A percentile compares a stretch with the other conserved stretches of the same genome.
phyloP scores from a whole-genome alignment of 108 stramenopile species.

The Mediolabrus comicus region DNA sequence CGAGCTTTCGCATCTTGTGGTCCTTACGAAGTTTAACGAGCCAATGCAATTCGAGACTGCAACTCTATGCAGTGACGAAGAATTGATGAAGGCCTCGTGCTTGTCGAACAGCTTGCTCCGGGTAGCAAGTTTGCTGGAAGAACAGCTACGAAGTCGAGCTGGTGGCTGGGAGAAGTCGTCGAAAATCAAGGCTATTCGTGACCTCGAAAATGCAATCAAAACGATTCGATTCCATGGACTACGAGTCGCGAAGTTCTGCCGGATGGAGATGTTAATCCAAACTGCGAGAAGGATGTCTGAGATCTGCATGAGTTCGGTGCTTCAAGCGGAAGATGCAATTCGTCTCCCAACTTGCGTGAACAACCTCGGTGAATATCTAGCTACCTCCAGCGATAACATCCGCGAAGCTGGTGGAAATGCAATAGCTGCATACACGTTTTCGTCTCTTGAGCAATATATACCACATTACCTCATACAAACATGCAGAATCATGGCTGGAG shows the following conservation, averaged over 20 bases:
- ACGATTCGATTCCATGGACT: constrained; percentile 74
- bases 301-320: constrained; percentile 76
- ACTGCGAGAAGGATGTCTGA: constrained; percentile 73
- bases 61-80: constrained; percentile 70
- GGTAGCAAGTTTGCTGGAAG: constrained; percentile 73
- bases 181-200: constrained; percentile 59
- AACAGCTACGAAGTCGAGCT: constrained; percentile 61
- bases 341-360: constrained; percentile 84
- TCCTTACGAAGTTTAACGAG: constrained; percentile 66
- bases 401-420: constrained; percentile 86
- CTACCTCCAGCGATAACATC: constrained; percentile 75
- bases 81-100: constrained; percentile 73
- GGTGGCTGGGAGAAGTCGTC: constrained; percentile 54
- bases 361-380: constrained; percentile 83
- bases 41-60: constrained; percentile 48
- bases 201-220: constrained; percentile 78
- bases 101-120: constrained; percentile 77
- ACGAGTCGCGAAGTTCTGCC: constrained; percentile 84
- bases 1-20: constrained; percentile 61
- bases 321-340: constrained; percentile 81
- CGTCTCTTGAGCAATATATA: constrained; percentile 85
- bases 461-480: constrained; percentile 81
- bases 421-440: constrained; percentile 80
- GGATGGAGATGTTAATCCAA: constrained; percentile 77
- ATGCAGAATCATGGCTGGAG: constrained; percentile 73